phyloP scores from a whole-genome alignment of 1,284 basidiomycete species.

The Hymenochaete sp. region DNA sequence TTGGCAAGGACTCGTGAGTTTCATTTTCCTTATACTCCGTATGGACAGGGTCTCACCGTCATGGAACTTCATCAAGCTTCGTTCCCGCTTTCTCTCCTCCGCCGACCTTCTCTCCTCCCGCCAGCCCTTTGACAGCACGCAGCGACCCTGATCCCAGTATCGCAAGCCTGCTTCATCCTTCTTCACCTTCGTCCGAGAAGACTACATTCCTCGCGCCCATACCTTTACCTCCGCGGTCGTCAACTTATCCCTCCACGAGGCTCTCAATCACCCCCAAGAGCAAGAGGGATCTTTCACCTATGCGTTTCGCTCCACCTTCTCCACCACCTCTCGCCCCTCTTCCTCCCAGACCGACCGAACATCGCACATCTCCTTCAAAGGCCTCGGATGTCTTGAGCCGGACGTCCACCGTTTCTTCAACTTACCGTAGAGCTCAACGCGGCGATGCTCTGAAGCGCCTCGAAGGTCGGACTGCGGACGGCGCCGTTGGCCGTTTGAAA shows the following conservation, averaged over 20 bases:
- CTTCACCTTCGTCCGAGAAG: slow-evolving; percentile 4
- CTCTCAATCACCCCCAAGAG: no score
- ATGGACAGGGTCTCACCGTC: neutral
- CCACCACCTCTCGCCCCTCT: slow-evolving; percentile 18
- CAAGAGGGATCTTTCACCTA: slow-evolving; percentile 13
- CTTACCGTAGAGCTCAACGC: slow-evolving; percentile 28
- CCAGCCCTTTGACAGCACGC: slow-evolving; percentile 8
- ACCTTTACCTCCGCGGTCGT: no score
- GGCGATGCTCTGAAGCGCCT: slow-evolving; percentile 52
- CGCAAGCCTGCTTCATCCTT: neutral
- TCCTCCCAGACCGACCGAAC: slow-evolving; percentile 7
- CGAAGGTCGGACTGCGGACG: slow-evolving; percentile 40
- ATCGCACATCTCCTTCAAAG: neutral
- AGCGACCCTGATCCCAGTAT: slow-evolving; percentile 8
- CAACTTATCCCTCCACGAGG: slow-evolving; percentile 16
- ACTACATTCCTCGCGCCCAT: neutral
- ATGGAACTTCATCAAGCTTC: slow-evolving; percentile 2
- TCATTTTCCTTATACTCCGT: neutral
- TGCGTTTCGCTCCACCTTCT: slow-evolving; percentile 12
- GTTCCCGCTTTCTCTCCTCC: slow-evolving; percentile 12
- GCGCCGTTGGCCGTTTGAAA: slow-evolving; percentile 17
- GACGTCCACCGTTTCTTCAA: slow-evolving; percentile 21
- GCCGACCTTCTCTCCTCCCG: slow-evolving; percentile 3
- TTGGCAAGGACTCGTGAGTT: slow-evolving; percentile 9
- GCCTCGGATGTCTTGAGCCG: slow-evolving; percentile 12